Percentiles rank a stretch among this genome's conserved stretches.
Conservation (phyloP, 495 filamentous ascomycete genomes). For the Aspergillus affinis region DNA sequence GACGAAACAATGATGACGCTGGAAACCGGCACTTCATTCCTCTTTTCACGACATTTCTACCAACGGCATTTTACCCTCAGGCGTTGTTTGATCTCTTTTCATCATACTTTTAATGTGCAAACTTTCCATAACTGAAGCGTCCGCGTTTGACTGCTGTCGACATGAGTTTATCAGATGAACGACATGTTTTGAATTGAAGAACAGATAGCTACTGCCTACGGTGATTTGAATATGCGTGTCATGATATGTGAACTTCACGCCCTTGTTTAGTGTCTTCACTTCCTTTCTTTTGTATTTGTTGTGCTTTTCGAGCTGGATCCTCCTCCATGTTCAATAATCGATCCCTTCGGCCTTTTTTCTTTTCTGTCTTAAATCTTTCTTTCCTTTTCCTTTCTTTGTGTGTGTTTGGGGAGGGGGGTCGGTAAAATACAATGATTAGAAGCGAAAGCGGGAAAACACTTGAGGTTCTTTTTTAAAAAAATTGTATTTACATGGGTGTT, state of each 20-base stretch:
- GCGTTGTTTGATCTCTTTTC: no score
- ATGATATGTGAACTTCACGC: slow-evolving; percentile 7
- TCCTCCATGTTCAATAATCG: neutral
- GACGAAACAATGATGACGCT: slow-evolving; percentile 7
- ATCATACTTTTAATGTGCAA: no score
- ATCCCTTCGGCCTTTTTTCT: neutral
- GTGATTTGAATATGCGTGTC: slow-evolving; percentile 6
- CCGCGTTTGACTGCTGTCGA: neutral
- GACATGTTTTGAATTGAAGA: neutral
- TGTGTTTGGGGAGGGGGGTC: neutral
- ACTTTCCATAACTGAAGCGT: no score
- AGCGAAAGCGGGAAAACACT: neutral
- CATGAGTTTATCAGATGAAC: neutral
- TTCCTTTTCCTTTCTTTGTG: slow-evolving; percentile 1
- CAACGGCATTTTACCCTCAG: neutral
- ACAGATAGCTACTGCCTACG: neutral
- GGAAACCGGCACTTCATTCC: neutral
- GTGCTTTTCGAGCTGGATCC: slow-evolving; percentile 10
- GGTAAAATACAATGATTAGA: neutral
- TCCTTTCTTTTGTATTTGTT: neutral
- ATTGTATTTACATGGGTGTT: no score
- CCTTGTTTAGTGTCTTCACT: slow-evolving; percentile 3
- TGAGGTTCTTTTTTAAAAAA: neutral
- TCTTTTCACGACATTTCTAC: neutral
- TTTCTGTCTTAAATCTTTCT: slow-evolving; percentile 3